Conservation (phyloP, 805 yeast species). For the Kregervanrija fluxuum region DNA sequence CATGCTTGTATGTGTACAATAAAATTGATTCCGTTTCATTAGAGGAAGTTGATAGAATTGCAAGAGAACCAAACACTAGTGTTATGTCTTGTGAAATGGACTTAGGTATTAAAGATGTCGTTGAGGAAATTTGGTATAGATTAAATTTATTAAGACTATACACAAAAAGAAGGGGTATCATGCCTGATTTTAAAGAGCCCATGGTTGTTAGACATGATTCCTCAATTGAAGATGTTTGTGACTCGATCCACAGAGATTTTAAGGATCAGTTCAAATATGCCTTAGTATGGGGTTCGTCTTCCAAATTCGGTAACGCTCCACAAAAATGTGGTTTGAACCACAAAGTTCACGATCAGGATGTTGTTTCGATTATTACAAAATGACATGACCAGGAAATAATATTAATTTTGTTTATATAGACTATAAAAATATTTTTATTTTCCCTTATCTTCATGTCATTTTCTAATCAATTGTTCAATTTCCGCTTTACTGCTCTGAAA, state of each 20-base stretch:
- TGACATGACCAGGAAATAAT: conserved; percentile 22
- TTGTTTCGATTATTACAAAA: conserved; percentile 83
- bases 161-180: conserved; percentile 80
- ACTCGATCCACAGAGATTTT: conserved; percentile 86
- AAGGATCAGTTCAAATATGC: conserved; percentile 91
- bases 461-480: conserved; percentile 9
- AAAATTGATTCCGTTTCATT: conserved; percentile 92
- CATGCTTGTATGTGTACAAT: conserved; percentile 89
- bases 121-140: conserved; percentile 91
- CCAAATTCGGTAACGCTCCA: conserved; percentile 77
- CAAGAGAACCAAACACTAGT: conserved; percentile 86
- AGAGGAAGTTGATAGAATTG: conserved; percentile 89
- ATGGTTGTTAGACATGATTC: conserved; percentile 80
- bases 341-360: conserved; percentile 85
- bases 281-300: conserved; percentile 91
- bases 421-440: not conserved
- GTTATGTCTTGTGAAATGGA: conserved; percentile 91
- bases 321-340: conserved; percentile 92
- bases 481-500: conserved; percentile 11
- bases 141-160: conserved; percentile 71
- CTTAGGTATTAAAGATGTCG: conserved; percentile 78
- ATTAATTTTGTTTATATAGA: not conserved
- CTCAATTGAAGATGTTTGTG: conserved; percentile 81
- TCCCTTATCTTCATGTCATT: conserved; percentile 6
- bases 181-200: conserved; percentile 82